A percentile compares a stretch with the other conserved stretches of the same genome.
Conservation (phyloP, 2,329 filamentous ascomycete genomes). For the Fusarium stilboides region DNA sequence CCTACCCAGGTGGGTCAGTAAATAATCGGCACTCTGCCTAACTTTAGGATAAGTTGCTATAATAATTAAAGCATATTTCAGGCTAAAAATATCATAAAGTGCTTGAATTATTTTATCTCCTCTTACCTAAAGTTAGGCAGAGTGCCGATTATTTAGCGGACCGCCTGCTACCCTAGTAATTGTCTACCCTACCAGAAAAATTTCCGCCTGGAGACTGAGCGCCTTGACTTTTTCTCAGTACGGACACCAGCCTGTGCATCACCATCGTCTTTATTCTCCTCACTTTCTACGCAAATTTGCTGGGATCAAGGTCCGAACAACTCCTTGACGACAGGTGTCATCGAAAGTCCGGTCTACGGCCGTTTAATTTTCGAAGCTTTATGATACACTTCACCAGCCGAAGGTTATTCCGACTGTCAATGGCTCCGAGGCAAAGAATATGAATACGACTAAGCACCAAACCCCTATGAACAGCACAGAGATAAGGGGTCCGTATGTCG, state of each 20-base stretch:
- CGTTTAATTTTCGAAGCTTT: constrained; percentile 17
- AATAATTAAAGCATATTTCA: too few relatives aligned
- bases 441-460: constrained; percentile 28
- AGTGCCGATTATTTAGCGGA: too few relatives aligned
- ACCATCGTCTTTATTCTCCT: constrained; percentile 11
- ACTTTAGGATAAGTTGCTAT: too few relatives aligned
- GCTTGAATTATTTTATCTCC: too few relatives aligned
- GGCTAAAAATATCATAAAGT: too few relatives aligned
- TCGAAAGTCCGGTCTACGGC: constrained; percentile 39
- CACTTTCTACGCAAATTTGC: constrained; percentile 24
- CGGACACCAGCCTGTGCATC: neutral
- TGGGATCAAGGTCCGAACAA: constrained; percentile 43
- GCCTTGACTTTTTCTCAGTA: constrained; percentile 23
- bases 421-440: constrained; percentile 24
- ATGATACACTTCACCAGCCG: constrained; percentile 19
- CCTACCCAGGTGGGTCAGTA: too few relatives aligned
- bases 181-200: constrained; percentile 32
- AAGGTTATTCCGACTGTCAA: constrained; percentile 24
- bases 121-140: too few relatives aligned
- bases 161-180: constrained; percentile 30
- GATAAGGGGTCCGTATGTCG: constrained; percentile 27
- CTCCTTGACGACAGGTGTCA: constrained; percentile 37
- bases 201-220: constrained; percentile 44
- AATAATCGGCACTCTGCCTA: too few relatives aligned
- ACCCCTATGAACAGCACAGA: constrained; percentile 19